Percentiles rank a stretch among this genome's conserved stretches.
These are phyloP conservation scores for Penicillium sp. DNA, from an alignment of 2,329 filamentous ascomycete species.

Conservation along the genomic window DNA sequence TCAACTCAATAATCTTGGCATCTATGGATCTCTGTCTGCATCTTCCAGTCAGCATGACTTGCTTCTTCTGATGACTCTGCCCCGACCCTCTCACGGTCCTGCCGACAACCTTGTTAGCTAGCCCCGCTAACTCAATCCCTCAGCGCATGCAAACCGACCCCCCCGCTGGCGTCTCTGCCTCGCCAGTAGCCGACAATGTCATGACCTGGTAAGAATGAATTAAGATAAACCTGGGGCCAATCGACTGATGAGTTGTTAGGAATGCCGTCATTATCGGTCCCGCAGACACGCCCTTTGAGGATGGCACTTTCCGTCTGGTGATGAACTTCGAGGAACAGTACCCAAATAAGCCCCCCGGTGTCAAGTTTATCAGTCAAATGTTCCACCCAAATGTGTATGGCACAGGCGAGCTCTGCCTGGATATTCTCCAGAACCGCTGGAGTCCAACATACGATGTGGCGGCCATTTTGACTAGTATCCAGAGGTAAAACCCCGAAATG, in stretches of 20 bases:
- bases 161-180: constrained; percentile 93
- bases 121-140: constrained; percentile 15
- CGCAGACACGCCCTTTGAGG: constrained; percentile 95
- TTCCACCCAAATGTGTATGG: constrained; percentile 99
- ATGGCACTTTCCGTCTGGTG: constrained; percentile 94
- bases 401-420: constrained; percentile 91
- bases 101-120: background rate
- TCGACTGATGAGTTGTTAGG: constrained; percentile 55
- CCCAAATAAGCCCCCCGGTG: constrained; percentile 94
- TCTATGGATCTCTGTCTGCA: background rate
- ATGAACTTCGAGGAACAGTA: constrained; percentile 99
- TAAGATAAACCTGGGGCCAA: background rate
- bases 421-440: constrained; percentile 97
- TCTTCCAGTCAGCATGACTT: background rate
- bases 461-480: constrained; percentile 93
- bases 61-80: background rate
- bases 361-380: constrained; percentile 99
- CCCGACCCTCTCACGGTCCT: background rate
- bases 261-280: constrained; percentile 98
- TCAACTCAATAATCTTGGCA: background rate
- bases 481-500: constrained; percentile 66
- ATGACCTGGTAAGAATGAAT: constrained; percentile 37
- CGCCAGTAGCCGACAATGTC: constrained; percentile 70
- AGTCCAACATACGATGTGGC: constrained; percentile 98
- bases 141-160: constrained; percentile 99